Evolutionary conservation across 2,329 filamentous ascomycete species (phyloP).

Genomic region (Phaeomoniella chlamydospora): DNA sequence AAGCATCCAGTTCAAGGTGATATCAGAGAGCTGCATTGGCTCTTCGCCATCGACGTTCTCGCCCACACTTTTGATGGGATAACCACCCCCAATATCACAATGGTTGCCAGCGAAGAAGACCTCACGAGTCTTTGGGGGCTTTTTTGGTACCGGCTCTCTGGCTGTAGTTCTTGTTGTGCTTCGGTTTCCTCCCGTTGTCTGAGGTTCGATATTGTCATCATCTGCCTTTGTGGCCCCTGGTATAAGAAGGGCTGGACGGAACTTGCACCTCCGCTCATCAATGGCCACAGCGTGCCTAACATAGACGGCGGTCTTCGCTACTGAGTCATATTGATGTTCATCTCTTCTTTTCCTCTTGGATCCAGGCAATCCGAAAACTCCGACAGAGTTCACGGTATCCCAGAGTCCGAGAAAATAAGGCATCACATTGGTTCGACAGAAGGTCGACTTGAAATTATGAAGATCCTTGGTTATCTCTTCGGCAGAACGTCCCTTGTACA

Average conservation of each 20-base stretch:
- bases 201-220: not conserved
- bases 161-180: slow-evolving; percentile 11
- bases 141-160: slow-evolving; percentile 26
- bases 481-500: slow-evolving; percentile 6
- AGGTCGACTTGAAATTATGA: slow-evolving; percentile 15
- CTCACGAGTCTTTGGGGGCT: slow-evolving; percentile 16
- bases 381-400: slow-evolving; percentile 39
- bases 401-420: slow-evolving; percentile 42
- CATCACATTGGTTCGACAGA: slow-evolving; percentile 13
- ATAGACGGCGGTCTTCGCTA: slow-evolving; percentile 25
- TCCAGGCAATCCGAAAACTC: slow-evolving; percentile 17
- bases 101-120: slow-evolving; percentile 43
- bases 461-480: slow-evolving; percentile 10
- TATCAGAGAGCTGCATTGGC: slow-evolving; percentile 1
- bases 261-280: slow-evolving; percentile 40
- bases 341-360: slow-evolving; percentile 25
- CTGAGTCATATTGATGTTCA: slow-evolving; percentile 17
- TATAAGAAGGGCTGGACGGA: slow-evolving; percentile 35
- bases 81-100: slow-evolving; percentile 40
- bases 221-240: slow-evolving; percentile 16
- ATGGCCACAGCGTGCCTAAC: slow-evolving; percentile 39
- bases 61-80: slow-evolving; percentile 18
- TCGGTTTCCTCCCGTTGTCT: not conserved
- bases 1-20: slow-evolving; percentile 1
- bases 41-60: not conserved